Conservation (phyloP, 1,284 basidiomycete species). For the Fomitopsis pinicola region DNA sequence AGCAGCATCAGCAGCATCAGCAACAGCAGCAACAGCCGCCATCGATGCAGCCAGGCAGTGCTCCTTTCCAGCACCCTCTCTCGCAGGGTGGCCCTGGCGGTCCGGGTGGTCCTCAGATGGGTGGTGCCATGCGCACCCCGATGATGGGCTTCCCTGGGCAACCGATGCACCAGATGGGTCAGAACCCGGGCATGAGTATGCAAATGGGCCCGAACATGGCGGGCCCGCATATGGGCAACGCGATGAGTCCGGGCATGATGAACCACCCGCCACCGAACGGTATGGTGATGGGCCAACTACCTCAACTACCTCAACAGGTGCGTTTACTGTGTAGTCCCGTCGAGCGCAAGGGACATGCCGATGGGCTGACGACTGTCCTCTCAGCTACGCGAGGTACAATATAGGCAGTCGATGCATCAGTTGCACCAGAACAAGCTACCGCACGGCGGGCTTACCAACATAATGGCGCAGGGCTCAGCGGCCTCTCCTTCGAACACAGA, state of each 20-base stretch:
- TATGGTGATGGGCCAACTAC: constrained; percentile 24
- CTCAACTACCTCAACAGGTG: constrained; percentile 32
- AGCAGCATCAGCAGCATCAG: background rate
- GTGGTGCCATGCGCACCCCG: constrained; percentile 22
- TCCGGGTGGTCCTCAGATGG: constrained; percentile 17
- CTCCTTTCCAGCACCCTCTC: constrained; percentile 12
- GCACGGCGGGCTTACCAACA: constrained; percentile 11
- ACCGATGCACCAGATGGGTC: constrained; percentile 27
- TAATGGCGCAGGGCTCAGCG: constrained; percentile 16
- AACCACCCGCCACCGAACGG: constrained; percentile 16
- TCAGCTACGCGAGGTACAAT: constrained; percentile 25
- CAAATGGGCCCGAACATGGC: constrained; percentile 18
- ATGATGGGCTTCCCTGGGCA: constrained; percentile 29
- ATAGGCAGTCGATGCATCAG: constrained; percentile 33
- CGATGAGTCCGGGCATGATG: constrained; percentile 27
- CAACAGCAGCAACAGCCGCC: constrained; percentile 17
- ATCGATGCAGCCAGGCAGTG: constrained; percentile 27
- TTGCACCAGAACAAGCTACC: constrained; percentile 30
- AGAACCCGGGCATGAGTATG: constrained; percentile 29
- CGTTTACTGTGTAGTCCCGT: background rate
- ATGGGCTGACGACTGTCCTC: background rate
- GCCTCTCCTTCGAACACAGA: constrained; percentile 20
- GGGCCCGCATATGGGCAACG: constrained; percentile 17
- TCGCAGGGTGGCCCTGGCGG: constrained; percentile 17
- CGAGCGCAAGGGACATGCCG: background rate